A percentile compares a stretch with the other conserved stretches of the same genome.
Conservation (phyloP, 2,329 filamentous ascomycete species). For the Rhinocladiella similis region DNA sequence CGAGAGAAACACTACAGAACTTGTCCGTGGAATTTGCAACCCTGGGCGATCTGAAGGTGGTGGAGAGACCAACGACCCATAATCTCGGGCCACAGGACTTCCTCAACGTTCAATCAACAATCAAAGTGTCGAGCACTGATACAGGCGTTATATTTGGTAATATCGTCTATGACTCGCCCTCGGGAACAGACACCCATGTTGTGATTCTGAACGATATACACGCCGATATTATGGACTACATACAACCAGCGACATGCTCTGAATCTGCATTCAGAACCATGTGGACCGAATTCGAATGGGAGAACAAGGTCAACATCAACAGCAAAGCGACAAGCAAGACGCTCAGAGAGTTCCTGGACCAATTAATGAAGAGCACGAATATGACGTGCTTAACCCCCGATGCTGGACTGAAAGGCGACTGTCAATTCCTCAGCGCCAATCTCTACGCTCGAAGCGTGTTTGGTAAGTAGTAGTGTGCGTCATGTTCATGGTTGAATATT, state of each 20-base stretch:
- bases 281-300: slow-evolving; percentile 99
- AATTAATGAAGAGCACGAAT: slow-evolving; percentile 96
- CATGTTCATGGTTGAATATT: too few species aligned
- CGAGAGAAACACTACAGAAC: slow-evolving; percentile 93
- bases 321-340: slow-evolving; percentile 77
- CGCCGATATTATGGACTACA: slow-evolving; percentile 99
- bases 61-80: slow-evolving; percentile 93
- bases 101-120: slow-evolving; percentile 96
- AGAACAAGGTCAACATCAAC: slow-evolving; percentile 99
- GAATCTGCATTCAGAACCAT: slow-evolving; percentile 99
- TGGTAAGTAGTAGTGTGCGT: slow-evolving; percentile 63
- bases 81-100: slow-evolving; percentile 95
- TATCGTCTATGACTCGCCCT: slow-evolving; percentile 92
- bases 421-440: slow-evolving; percentile 96
- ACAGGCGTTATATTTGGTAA: slow-evolving; percentile 99
- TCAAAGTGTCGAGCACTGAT: slow-evolving; percentile 97
- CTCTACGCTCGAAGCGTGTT: slow-evolving; percentile 96
- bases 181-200: slow-evolving; percentile 89
- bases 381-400: slow-evolving; percentile 98
- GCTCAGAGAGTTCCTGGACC: slow-evolving; percentile 85
- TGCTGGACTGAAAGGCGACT: slow-evolving; percentile 93
- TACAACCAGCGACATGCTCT: slow-evolving; percentile 92
- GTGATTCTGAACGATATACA: slow-evolving; percentile 98
- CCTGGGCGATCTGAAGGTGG: slow-evolving; percentile 93
- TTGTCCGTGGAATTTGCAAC: slow-evolving; percentile 98